A percentile compares a stretch with the other conserved stretches of the same genome.
Conservation (phyloP, 441 rosid genomes). For the Hura crepitans region DNA sequence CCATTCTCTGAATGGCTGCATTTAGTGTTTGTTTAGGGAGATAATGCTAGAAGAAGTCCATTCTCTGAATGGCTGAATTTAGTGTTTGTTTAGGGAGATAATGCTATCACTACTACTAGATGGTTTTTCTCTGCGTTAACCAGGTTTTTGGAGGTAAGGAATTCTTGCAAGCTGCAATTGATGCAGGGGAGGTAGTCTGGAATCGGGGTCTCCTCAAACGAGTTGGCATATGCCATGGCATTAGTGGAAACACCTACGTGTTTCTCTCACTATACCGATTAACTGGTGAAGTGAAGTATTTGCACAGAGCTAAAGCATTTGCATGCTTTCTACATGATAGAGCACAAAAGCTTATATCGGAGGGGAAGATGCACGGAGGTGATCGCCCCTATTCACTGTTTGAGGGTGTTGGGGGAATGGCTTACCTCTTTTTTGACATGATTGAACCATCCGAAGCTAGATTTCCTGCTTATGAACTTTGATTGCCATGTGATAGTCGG, state of each 20-base stretch:
- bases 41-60: not conserved
- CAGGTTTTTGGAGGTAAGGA: slow-evolving; percentile 54
- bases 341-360: slow-evolving; percentile 44
- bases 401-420: slow-evolving; percentile 67
- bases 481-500: slow-evolving; percentile 3
- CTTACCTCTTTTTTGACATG: slow-evolving; percentile 56
- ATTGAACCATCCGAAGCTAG: slow-evolving; percentile 45
- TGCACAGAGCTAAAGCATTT: slow-evolving; percentile 55
- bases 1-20: not conserved
- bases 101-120: not conserved
- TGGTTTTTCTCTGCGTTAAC: not conserved
- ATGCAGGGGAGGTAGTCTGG: slow-evolving; percentile 64
- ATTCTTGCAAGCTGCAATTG: slow-evolving; percentile 56
- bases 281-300: slow-evolving; percentile 42
- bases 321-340: slow-evolving; percentile 57
- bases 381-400: slow-evolving; percentile 55
- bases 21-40: not conserved
- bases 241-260: slow-evolving; percentile 56
- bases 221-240: slow-evolving; percentile 69
- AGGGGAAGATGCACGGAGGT: slow-evolving; percentile 65
- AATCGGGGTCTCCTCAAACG: slow-evolving; percentile 56
- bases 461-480: slow-evolving; percentile 66
- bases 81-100: not conserved
- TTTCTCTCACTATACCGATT: slow-evolving; percentile 53
- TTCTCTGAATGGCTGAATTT: not conserved